A percentile compares a stretch with the other conserved stretches of the same genome.
Conservation (phyloP, 2,329 filamentous ascomycete species). For the Sarocladium brachiariae region DNA sequence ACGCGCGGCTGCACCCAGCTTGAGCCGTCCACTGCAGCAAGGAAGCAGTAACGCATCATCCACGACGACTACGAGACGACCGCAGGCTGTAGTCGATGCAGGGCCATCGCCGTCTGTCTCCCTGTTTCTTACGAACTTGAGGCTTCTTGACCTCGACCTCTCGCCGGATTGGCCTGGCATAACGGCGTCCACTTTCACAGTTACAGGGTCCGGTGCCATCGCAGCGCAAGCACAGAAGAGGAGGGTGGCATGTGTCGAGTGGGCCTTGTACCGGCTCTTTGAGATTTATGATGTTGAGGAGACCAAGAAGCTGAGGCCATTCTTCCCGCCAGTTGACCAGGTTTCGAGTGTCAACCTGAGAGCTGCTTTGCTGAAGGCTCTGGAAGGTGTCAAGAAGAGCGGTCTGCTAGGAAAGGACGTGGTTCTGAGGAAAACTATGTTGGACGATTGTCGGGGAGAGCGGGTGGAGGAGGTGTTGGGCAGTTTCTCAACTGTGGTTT, state of each 20-base stretch:
- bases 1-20: neutral
- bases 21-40: neutral
- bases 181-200: slow-evolving; percentile 59
- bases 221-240: slow-evolving; percentile 70
- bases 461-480: slow-evolving; percentile 81
- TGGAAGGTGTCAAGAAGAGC: slow-evolving; percentile 84
- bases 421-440: slow-evolving; percentile 84
- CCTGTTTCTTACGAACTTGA: slow-evolving; percentile 72
- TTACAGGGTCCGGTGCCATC: slow-evolving; percentile 38
- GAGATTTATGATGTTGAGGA: slow-evolving; percentile 73
- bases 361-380: slow-evolving; percentile 69
- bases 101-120: slow-evolving; percentile 21
- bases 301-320: slow-evolving; percentile 74
- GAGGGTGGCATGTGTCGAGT: slow-evolving; percentile 77
- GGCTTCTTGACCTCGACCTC: slow-evolving; percentile 72
- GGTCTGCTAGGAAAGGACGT: slow-evolving; percentile 73
- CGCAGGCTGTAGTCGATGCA: neutral
- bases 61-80: neutral
- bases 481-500: slow-evolving; percentile 73
- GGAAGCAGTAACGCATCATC: neutral
- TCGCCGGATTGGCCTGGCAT: slow-evolving; percentile 76
- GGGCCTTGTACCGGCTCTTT: slow-evolving; percentile 85
- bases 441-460: slow-evolving; percentile 93
- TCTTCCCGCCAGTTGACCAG: slow-evolving; percentile 86
- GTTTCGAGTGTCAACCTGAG: slow-evolving; percentile 88